phyloP scores from a whole-genome alignment of 768 basidiomycete genomes.

The Multifurca ochricompacta region DNA sequence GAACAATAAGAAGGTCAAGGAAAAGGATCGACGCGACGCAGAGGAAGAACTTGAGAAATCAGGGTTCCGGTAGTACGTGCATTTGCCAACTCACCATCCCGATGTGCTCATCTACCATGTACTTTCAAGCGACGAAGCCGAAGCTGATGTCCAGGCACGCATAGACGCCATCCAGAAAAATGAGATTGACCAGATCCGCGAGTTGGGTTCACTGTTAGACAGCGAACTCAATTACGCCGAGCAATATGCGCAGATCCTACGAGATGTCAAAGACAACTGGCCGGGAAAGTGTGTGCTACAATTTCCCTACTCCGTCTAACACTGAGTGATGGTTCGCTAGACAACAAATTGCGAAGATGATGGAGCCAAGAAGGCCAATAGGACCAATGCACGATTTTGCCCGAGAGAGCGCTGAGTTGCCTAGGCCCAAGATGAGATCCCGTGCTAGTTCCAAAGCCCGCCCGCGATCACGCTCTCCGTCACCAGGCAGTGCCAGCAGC shows the following conservation, averaged over 20 bases:
- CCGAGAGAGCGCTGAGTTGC: constrained; percentile 4
- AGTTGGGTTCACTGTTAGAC: constrained; percentile 64
- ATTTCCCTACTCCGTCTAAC: not conserved
- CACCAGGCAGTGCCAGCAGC: not conserved
- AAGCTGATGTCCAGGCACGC: constrained; percentile 73
- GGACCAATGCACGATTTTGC: constrained; percentile 20
- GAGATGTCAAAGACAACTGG: constrained; percentile 64
- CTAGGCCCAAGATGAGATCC: constrained; percentile 12
- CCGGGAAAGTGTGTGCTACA: constrained; percentile 42
- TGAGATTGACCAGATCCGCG: constrained; percentile 63
- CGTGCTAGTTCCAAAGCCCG: constrained; percentile 10
- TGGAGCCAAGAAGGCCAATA: constrained; percentile 10
- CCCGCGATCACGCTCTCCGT: constrained; percentile 6
- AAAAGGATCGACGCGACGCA: constrained; percentile 59
- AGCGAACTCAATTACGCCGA: constrained; percentile 66
- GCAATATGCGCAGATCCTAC: constrained; percentile 65
- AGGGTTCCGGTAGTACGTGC: constrained; percentile 45
- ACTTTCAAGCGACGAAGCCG: constrained; percentile 65
- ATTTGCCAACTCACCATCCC: not conserved
- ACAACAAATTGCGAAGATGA: constrained; percentile 7
- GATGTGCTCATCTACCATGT: not conserved
- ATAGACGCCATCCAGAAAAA: constrained; percentile 77
- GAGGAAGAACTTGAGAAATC: constrained; percentile 74
- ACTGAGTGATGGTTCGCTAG: constrained; percentile 2
- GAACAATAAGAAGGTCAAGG: constrained; percentile 75